phyloP scores from a whole-genome alignment of 108 stramenopile genomes.

The Asterionellopsis glacialis region DNA sequence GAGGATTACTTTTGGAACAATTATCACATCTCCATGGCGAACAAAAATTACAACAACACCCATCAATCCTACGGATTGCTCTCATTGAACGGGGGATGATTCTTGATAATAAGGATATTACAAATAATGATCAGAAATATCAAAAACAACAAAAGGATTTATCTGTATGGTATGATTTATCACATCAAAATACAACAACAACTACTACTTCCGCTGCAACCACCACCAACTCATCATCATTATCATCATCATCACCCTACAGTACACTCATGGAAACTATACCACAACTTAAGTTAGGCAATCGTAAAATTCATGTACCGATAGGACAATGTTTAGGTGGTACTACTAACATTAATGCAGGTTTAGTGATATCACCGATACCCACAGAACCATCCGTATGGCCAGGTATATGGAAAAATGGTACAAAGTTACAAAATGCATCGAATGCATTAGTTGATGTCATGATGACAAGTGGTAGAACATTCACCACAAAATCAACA shows the following conservation, averaged over 20 bases:
- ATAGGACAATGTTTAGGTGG: slow-evolving; percentile 64
- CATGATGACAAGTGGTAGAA: neutral
- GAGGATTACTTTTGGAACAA: slow-evolving; percentile 33
- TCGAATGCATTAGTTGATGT: neutral
- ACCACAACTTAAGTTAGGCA: neutral
- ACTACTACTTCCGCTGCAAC: too few relatives aligned
- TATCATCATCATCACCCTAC: too few relatives aligned
- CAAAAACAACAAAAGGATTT: too few relatives aligned
- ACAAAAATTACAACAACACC: too few relatives aligned
- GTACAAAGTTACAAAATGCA: too few relatives aligned
- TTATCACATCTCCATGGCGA: too few relatives aligned
- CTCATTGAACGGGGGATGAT: slow-evolving; percentile 54
- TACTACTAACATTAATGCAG: slow-evolving; percentile 67
- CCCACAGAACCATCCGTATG: too few relatives aligned
- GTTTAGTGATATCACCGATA: slow-evolving; percentile 40
- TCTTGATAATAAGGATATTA: neutral
- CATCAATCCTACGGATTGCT: slow-evolving; percentile 33
- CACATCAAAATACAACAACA: too few relatives aligned
- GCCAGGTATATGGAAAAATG: too few relatives aligned
- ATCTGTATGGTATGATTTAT: too few relatives aligned
- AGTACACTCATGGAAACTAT: too few relatives aligned
- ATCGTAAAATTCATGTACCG: slow-evolving; percentile 47
- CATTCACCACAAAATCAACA: neutral
- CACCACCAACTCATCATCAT: too few relatives aligned
- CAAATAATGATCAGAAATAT: neutral